These are phyloP conservation scores for Cyclotella sp. DNA, from an alignment of 108 stramenopile species.

Conservation along the genomic window DNA sequence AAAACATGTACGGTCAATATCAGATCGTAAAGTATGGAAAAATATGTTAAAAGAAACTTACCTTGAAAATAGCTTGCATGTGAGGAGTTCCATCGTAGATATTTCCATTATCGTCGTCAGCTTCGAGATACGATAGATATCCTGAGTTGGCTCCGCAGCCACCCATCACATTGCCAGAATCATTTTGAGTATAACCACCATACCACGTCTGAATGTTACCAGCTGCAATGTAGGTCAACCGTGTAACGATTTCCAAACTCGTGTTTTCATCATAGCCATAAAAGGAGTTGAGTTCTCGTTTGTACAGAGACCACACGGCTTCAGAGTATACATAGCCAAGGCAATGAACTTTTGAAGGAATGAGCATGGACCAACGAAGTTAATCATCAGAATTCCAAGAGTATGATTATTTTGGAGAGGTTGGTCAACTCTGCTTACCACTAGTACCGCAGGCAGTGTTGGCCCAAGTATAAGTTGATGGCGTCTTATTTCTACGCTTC, in stretches of 20 bases:
- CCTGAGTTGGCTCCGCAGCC: constrained; percentile 26
- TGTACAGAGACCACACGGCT: constrained; percentile 37
- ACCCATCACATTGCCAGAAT: not conserved
- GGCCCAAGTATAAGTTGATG: constrained; percentile 16
- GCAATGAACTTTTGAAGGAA: constrained; percentile 15
- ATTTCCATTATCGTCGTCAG: constrained; percentile 41
- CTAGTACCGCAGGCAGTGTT: constrained; percentile 3
- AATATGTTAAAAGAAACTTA: not conserved
- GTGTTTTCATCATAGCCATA: constrained; percentile 39
- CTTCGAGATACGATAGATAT: constrained; percentile 13
- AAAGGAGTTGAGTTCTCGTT: constrained; percentile 6
- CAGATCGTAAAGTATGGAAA: not conserved
- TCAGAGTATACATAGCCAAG: constrained; percentile 29
- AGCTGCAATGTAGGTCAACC: constrained; percentile 37
- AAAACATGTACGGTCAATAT: not conserved
- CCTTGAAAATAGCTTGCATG: constrained; percentile 33
- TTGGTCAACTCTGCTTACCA: not conserved
- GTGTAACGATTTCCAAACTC: constrained; percentile 25
- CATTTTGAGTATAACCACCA: constrained; percentile 6
- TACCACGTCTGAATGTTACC: constrained; percentile 30
- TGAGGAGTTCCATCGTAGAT: constrained; percentile 37
- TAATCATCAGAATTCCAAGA: not conserved
- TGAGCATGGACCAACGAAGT: not conserved
- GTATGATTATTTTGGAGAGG: not conserved
- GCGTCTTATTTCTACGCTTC: not conserved